Base-by-base conservation (phyloP, 176 grass and related monocot genomes). In the Bromus sterilis region DNA sequence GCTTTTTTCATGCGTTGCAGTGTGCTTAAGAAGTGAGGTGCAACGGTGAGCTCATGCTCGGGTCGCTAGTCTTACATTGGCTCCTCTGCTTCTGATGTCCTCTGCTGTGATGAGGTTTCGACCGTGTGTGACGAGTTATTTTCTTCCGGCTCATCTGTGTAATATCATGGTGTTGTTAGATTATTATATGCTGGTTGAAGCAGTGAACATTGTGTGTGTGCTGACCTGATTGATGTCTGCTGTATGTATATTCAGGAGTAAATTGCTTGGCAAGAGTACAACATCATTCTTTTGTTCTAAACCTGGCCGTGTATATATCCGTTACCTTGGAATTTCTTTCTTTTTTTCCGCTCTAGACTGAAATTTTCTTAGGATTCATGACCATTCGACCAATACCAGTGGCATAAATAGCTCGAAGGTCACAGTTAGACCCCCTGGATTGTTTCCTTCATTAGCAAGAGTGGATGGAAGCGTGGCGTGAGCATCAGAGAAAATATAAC, bases 1-100 rank as follows among this genome's bases (percentile, higher is more conserved):
- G 75, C 57, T 49, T 80, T 28, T 29, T 31, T 86, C 24, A 9
- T 42, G 12, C 12, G 8, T n/a, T 21, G 49, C 83, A 94, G 88
- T 56, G 91, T 94, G 36, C 77, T 94, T 18, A 94, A 94, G 73
- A 88, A 94, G 76, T 94, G 80, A 91, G 83, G 60, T 0, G 14
- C 9, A 29, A 25, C 33, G 9, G 4, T 28, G 62, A 37, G 9
- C 24, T 11, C 59, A 46, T 66, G 76, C 4, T 4, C 11, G 31
- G 39, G 29, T 25, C 32, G 3, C 0, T 25, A 1, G 14, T 26
- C 18, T 24, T 60, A 13, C 59, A 1, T 32, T 18, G 44, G 55
- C 25, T 83, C 46, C 37, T 83, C 57, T n/a, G 20, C 71, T 2
- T 80, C 20, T 30, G n/a, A 21, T 37, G 61, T 48, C 74, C 66